Percentiles rank a stretch among this genome's conserved stretches.
These are phyloP conservation scores for Pichia gijzeniarum DNA, from an alignment of 805 yeast species.

Conservation along the genomic window DNA sequence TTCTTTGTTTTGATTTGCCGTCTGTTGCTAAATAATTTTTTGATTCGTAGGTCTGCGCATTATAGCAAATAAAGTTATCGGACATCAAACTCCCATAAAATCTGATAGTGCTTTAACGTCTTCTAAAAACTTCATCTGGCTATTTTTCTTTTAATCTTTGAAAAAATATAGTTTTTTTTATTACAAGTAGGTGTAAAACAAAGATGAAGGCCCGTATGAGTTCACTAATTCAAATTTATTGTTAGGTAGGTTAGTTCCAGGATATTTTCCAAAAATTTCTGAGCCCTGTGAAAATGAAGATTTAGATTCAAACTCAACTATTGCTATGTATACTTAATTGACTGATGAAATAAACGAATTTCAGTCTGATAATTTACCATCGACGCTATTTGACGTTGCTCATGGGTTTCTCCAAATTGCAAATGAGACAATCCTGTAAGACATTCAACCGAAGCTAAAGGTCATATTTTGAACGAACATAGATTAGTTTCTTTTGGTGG, in stretches of 20 bases:
- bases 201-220: slow-evolving; percentile 82
- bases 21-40: no score
- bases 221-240: slow-evolving; percentile 80
- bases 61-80: no score
- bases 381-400: slow-evolving; percentile 65
- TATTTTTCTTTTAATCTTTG: no score
- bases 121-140: no score
- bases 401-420: slow-evolving; percentile 78
- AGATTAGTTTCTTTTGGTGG: slow-evolving; percentile 83
- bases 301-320: slow-evolving; percentile 51
- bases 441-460: slow-evolving; percentile 78
- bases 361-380: slow-evolving; percentile 33
- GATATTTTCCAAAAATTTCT: slow-evolving; percentile 72
- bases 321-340: slow-evolving; percentile 43
- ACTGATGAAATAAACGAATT: slow-evolving; percentile 52
- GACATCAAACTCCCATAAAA: no score
- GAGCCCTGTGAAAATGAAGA: slow-evolving; percentile 75
- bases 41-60: no score
- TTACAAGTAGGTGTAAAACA: slow-evolving; percentile 83
- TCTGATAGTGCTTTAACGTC: no score
- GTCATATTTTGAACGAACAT: slow-evolving; percentile 59
- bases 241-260: slow-evolving; percentile 66
- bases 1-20: no score
- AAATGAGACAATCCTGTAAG: slow-evolving; percentile 82
- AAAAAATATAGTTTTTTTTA: no score